These are phyloP conservation scores for Pelomyxa schiedti DNA, from an alignment of 78 protist genomes.

Conservation along the genomic window DNA sequence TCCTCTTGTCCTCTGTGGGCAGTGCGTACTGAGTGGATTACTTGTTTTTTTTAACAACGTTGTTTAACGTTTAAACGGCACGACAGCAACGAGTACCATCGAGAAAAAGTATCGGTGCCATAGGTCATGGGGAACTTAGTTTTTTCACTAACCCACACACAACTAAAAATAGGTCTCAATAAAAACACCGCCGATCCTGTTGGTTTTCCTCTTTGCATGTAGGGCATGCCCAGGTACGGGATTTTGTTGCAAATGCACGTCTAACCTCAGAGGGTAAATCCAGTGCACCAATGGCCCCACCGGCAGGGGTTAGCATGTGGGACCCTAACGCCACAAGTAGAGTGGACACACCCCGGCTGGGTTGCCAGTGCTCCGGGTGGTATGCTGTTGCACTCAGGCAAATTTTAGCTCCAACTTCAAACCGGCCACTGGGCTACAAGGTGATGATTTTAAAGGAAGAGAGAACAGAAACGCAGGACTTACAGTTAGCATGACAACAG, in stretches of 20 bases:
- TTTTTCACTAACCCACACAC: too few species aligned
- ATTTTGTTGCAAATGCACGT: constrained; percentile 27
- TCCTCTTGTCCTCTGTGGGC: too few species aligned
- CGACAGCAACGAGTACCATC: too few species aligned
- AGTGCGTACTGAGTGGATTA: too few species aligned
- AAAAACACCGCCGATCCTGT: too few species aligned
- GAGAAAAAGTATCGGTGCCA: too few species aligned
- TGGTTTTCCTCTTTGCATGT: constrained; percentile 16
- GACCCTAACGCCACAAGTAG: constrained; percentile 71
- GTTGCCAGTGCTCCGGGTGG: constrained; percentile 94
- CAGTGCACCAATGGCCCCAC: constrained; percentile 81
- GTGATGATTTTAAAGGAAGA: not conserved
- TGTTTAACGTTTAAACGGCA: too few species aligned
- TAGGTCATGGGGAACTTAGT: too few species aligned
- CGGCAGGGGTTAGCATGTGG: constrained; percentile 70
- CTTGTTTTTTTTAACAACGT: too few species aligned
- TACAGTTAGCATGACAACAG: constrained; percentile 67
- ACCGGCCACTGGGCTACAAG: constrained; percentile 78
- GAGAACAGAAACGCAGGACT: not conserved
- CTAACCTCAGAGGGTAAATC: constrained; percentile 52
- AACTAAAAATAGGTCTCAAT: too few species aligned
- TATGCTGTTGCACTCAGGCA: constrained; percentile 74
- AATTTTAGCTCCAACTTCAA: constrained; percentile 67
- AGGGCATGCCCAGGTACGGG: constrained; percentile 39
- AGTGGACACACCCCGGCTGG: constrained; percentile 80